phyloP scores from a whole-genome alignment of 2,329 filamentous ascomycete species.

The Ascochyta koolunga region DNA sequence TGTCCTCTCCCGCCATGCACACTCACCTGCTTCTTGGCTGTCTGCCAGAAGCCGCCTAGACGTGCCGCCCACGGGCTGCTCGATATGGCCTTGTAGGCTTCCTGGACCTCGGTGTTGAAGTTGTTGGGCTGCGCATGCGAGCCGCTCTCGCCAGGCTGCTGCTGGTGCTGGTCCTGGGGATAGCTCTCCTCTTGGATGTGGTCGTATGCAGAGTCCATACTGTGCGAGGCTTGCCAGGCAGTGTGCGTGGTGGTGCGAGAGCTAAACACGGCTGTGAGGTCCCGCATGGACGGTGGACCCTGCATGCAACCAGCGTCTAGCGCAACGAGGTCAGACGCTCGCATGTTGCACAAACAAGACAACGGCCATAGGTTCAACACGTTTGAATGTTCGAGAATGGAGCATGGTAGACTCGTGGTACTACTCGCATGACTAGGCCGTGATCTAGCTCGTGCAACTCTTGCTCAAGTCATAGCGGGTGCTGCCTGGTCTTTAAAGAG shows the following conservation, averaged over 20 bases:
- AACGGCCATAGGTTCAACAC: too few relatives aligned
- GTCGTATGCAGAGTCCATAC: conserved; percentile 97
- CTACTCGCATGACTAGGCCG: too few relatives aligned
- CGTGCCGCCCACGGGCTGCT: conserved; percentile 88
- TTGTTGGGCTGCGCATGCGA: conserved; percentile 50
- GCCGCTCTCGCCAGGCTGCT: conserved; percentile 53
- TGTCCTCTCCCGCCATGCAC: background rate
- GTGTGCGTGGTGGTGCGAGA: conserved; percentile 10
- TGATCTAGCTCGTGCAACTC: background rate
- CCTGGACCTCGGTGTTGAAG: conserved; percentile 87
- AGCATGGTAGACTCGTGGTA: background rate
- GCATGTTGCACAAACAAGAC: conserved; percentile 9
- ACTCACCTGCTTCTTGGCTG: conserved; percentile 86
- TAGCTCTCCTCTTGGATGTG: conserved; percentile 86
- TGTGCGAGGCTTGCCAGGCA: background rate
- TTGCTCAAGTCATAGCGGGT: background rate
- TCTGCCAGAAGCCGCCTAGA: conserved; percentile 87
- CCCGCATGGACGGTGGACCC: conserved; percentile 14
- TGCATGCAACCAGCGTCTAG: conserved; percentile 23
- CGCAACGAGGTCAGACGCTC: conserved; percentile 16
- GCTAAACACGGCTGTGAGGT: conserved; percentile 18
- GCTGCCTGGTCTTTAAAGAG: background rate
- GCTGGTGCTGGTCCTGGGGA: conserved; percentile 55
- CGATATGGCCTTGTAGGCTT: conserved; percentile 93
- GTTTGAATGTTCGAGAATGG: background rate